Base-by-base conservation (phyloP, 768 basidiomycete species). In the Pleurotus cornucopiae region DNA sequence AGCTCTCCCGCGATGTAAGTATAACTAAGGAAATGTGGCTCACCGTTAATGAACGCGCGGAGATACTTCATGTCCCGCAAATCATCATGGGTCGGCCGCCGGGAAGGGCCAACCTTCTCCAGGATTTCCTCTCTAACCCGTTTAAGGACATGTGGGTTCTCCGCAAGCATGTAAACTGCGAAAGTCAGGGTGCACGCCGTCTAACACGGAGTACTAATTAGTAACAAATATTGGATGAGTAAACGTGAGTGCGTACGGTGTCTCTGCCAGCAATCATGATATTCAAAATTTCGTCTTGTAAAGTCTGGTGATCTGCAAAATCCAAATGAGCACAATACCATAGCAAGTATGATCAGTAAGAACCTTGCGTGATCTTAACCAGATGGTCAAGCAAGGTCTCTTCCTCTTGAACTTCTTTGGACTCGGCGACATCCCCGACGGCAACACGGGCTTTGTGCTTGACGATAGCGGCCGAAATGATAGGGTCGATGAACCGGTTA, bases 61-160 rank as follows among this genome's bases (percentile, higher is more conserved):
- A 85, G 65, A 60, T 79, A 86, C 57, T 81, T 82, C 81, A 85
- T 79, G 11, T 76, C 73, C 37, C 79, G 70, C 58, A 85, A 73
- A 46, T 82, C 76, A 39, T 83, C 82, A 60, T 78, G 80, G 1
- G 80, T 79, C 0, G 84, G 84, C 2, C 73, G 58, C 9, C 72
- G 64, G 2, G 61, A 67, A 5, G 69, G 63, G 0, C 83, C 83
- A 16, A 84, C 72, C 11, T 70, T 67, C 7, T 67, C 65, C 3
- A 79, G 55, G 16, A 85, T 73, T 62, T 86, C 84, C 23, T 73
- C 67, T 12, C 81, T 76, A 9, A 86, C 75, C 5, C 73, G 71
- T 4, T 60, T 49, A 0, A 78, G 59, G 14, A 84, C 71, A 3
- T 74, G 59, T 1, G 81, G 83, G 59, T 84, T 73, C 62, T 77